These are phyloP conservation scores for Wickerhamomyces hampshirensis DNA, from an alignment of 805 yeast species.

Conservation along the genomic window DNA sequence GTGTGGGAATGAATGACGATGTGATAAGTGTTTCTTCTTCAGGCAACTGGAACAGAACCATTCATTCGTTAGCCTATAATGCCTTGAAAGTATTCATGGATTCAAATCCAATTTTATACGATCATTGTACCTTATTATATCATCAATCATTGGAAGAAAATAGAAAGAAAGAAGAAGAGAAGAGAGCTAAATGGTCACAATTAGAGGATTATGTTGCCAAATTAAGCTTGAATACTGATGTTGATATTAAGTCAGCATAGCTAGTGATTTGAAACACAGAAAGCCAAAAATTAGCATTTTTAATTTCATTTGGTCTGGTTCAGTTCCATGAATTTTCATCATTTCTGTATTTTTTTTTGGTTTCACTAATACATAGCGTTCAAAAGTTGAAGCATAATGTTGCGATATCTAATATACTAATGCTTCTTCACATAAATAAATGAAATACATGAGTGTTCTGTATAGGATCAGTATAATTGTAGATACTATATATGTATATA, in stretches of 20 bases:
- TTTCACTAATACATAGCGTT: no score
- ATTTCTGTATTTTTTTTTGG: background rate
- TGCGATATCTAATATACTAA: no score
- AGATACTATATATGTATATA: no score
- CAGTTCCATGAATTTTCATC: no score
- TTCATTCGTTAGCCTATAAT: slow-evolving; percentile 83
- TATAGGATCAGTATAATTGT: no score
- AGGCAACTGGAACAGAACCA: slow-evolving; percentile 90
- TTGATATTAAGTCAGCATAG: background rate
- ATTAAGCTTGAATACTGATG: slow-evolving; percentile 2
- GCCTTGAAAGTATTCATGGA: slow-evolving; percentile 90
- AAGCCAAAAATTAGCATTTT: no score
- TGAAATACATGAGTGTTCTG: no score
- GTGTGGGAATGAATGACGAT: slow-evolving; percentile 6
- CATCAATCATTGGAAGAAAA: slow-evolving; percentile 76
- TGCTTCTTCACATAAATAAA: no score
- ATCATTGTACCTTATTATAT: slow-evolving; percentile 85
- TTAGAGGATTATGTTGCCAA: slow-evolving; percentile 54
- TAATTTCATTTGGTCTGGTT: no score
- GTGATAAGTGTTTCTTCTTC: slow-evolving; percentile 26
- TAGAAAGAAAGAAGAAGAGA: slow-evolving; percentile 53
- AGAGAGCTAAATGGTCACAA: slow-evolving; percentile 67
- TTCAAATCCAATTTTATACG: slow-evolving; percentile 84
- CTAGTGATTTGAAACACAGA: no score
- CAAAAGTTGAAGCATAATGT: no score